Evolutionary conservation across 805 yeast genomes (phyloP), one percentile per base, ranked within the genome.

Genomic region (Cyberlindnera mrakii): DNA sequence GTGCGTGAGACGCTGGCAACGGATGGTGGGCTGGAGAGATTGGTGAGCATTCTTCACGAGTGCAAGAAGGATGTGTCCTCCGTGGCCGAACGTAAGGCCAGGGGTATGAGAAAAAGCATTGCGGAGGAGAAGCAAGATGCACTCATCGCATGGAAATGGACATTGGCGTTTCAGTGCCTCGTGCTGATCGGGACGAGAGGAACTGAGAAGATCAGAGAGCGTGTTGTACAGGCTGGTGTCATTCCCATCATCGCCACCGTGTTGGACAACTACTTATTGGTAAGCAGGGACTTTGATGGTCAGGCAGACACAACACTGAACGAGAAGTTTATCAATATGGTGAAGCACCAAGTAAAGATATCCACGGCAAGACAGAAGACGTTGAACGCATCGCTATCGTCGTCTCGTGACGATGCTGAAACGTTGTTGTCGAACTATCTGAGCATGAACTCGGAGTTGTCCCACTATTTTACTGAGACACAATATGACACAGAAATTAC

Each of bases 101-200:
- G 27, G 9, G 44, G 46, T 13, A 33, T 15, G 5, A 15, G 31
- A 52, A 60, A 59, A 47, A 44, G 55, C 30, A 50, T 64, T 20
- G 49, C 55, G 35, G 57, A 60, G 46, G 67, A 60, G 49, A 66
- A 67, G 44, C 51, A 52, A 43, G 51, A 58, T 35, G 74, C 80
- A 20, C 69, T 87, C 49, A 71, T 84, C n/a, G 90, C 95, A 0
- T 91, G 96, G 96, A 91, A 91, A 66, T 91, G 99, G 99, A 86
- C 96, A 6, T 67, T 91, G 42, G 86, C 97, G 0, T 80, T 93
- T 58, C 99, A 91, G 67, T 90, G 97, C 60, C 67, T 91, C 43
- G 95, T 91, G 1, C 73, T 88, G 43, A 80, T 91, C 16, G 96
- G 97, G 13, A 89, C 97, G 1, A 74, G 97, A 52, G 99, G 99